phyloP scores from a whole-genome alignment of 148 eudicot species.

The Amaranthus hypochondriacus region DNA sequence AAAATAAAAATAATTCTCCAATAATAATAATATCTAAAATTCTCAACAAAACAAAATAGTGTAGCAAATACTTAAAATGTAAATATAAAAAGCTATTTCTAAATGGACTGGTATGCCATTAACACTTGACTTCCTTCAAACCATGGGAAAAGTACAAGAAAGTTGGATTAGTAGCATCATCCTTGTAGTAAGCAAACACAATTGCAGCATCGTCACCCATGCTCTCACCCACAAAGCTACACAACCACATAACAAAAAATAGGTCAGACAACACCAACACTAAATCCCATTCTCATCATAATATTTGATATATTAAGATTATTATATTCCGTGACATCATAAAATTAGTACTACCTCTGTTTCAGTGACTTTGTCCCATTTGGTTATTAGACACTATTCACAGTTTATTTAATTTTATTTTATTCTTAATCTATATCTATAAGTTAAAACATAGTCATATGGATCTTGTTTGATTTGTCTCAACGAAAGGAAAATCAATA shows the following conservation, averaged over 20 bases:
- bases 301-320: not conserved
- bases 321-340: no score
- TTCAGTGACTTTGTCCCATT: no score
- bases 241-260: not conserved
- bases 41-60: slow-evolving; percentile 10
- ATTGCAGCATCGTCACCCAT: slow-evolving; percentile 34
- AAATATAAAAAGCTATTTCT: no score
- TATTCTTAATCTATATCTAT: no score
- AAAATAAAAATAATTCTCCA: no score
- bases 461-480: no score
- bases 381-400: no score
- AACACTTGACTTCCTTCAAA: slow-evolving; percentile 49
- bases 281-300: not conserved
- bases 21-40: slow-evolving; percentile 5
- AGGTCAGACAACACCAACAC: not conserved
- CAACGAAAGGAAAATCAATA: no score
- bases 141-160: slow-evolving; percentile 49
- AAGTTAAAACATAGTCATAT: no score
- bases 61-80: not conserved
- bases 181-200: slow-evolving; percentile 52
- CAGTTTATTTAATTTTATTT: no score
- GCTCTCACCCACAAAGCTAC: slow-evolving; percentile 56
- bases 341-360: no score
- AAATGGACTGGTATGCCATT: not conserved
- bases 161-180: slow-evolving; percentile 50